Base-by-base conservation (phyloP, 2,329 filamentous ascomycete species). In the Aureobasidium sp. region DNA sequence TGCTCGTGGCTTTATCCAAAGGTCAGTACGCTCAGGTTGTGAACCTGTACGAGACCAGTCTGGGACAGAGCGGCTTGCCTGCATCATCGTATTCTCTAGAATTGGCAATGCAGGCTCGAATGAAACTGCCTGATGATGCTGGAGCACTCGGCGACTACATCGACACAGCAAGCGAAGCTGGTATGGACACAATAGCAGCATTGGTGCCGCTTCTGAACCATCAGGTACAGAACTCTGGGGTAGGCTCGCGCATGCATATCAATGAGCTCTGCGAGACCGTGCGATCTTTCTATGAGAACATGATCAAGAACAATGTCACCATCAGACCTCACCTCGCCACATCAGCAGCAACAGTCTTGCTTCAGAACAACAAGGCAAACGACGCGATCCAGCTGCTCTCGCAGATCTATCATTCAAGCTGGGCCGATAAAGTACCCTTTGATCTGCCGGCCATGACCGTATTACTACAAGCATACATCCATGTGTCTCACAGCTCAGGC, bases 361-460 rank as follows among this genome's bases (percentile, higher is more conserved):
- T 74, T 61, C 64, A 67, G n/a, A 63, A 65, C 44, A 48, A 63
- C 15, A 59, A 51, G 32, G 52, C 73, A 10, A 55, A 65, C 13
- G 53, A 67, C 42, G 72, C 67, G 5, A 60, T 74, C 34, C 66
- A 68, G 32, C 60, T 74, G 3, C 67, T 75, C 20, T 64, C 64
- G 26, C 66, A 62, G 13, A 68, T 74, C 23, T 67, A 64, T 51
- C 44, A 64, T 1, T 70, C 70, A 3, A 50, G 66, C 8, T 70
- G 66, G 66, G 64, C 64, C 13, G 20, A 62, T 1, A 32, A 66
- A 27, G 58, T 62, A 10, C 66, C 68, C 1, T 61, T 73, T 23
- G 67, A 71, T 53, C 70, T 72, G 47, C 67, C 64, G 9, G 67
- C 68, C 36, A 69, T 74, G 68, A 69, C 68, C 2, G 68, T 74